Evolutionary conservation across 495 filamentous ascomycete genomes (phyloP), one percentile per base, ranked within the genome.

Genomic region (Lophiostoma macrostomum): DNA sequence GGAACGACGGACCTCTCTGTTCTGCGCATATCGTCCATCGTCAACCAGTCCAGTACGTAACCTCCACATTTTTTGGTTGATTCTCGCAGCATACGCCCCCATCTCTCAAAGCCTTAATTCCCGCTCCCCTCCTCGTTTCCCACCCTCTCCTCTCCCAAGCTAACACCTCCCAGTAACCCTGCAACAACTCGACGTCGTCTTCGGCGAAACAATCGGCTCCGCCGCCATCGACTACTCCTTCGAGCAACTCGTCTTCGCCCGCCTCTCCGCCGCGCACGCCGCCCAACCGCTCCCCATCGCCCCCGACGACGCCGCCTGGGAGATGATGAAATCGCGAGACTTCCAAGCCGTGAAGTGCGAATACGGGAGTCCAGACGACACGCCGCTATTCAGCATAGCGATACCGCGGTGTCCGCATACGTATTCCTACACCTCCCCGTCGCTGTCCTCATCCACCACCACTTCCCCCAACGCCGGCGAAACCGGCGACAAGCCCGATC

Each of bases 1-100:
- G 78, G 78, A 10, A 80, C 78, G 0, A 80, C 73, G 5, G 67
- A 69, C 51, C 50, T 68, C 5, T 63, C 63, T 5, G 59, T 66
- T 1, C 51, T 69, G 3, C 48, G 55, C n/a, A 54, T 69, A 3
- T 46, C 51, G 6, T 47, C 63, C 25, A 63, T 61, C 11, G 46
- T 43, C 3, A 64, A 51, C 24, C 58, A 63, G 6, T 30, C 61
- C n/a, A 53, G n/a, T n/a, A n/a, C n/a, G n/a, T n/a, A n/a, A n/a
- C n/a, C n/a, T n/a, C n/a, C n/a, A n/a, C n/a, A n/a, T n/a, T n/a
- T n/a, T n/a, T n/a, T n/a, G n/a, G n/a, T n/a, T n/a, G n/a, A n/a
- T n/a, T n/a, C n/a, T n/a, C n/a, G n/a, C n/a, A n/a, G n/a, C n/a
- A n/a, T n/a, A n/a, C n/a, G n/a, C n/a, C n/a, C n/a, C n/a, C n/a